Conservation (phyloP, 805 yeast genomes). For the Barnettozyma sucrosica region DNA sequence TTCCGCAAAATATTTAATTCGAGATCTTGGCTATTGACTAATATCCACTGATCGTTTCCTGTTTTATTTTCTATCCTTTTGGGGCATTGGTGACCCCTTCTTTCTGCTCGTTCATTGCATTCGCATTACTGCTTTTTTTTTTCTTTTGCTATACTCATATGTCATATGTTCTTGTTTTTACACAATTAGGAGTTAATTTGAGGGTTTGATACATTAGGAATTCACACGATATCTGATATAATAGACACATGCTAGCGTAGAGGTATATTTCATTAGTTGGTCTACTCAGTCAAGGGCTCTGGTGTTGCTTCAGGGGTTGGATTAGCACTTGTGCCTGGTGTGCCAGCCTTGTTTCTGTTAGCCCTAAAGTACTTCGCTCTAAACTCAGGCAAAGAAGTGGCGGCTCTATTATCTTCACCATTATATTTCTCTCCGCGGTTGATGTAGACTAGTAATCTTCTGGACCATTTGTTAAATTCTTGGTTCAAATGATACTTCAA, state of each 20-base stretch:
- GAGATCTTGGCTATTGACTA: not conserved
- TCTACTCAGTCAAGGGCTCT: not conserved
- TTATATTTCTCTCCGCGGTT: constrained; percentile 52
- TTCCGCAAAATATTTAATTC: not conserved
- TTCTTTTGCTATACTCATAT: not conserved
- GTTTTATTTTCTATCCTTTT: not conserved
- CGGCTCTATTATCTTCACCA: constrained; percentile 39
- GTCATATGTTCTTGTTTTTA: not conserved
- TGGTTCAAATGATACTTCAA: constrained; percentile 74
- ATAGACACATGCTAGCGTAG: not conserved
- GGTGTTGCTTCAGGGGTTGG: not conserved
- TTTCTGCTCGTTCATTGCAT: not conserved
- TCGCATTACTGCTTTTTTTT: not conserved
- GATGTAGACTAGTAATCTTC: constrained; percentile 77
- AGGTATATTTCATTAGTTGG: not conserved
- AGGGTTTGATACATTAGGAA: not conserved
- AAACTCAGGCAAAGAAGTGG: constrained; percentile 24
- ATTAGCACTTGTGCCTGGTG: not conserved
- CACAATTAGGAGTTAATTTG: not conserved
- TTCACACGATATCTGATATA: not conserved
- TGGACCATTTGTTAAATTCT: constrained; percentile 88
- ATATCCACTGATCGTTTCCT: not conserved
- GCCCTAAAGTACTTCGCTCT: constrained; percentile 25
- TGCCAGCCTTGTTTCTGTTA: constrained; percentile 3
- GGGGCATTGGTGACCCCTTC: not conserved